These are phyloP conservation scores for Rhizopus delemar DNA, from an alignment of 371 early-diverging fungal genomes.

Conservation along the genomic window DNA sequence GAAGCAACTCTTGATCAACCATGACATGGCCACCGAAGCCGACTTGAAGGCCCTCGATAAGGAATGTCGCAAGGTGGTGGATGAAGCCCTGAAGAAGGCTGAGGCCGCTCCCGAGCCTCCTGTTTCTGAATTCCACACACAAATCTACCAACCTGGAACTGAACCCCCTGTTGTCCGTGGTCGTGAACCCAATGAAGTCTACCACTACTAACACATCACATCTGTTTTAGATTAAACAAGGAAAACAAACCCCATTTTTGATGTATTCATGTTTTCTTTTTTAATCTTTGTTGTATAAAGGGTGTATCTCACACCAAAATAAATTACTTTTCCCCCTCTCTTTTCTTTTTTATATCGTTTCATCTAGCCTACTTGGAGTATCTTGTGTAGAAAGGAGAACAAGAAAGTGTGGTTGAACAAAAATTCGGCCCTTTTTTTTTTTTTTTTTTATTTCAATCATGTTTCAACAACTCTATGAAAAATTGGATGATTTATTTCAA, in stretches of 20 bases:
- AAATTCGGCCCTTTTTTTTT: no score
- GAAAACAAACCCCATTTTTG: no score
- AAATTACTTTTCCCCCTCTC: no score
- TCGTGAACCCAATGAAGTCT: conserved; percentile 72
- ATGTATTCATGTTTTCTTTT: no score
- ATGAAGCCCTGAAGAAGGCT: conserved; percentile 82
- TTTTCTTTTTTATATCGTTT: no score
- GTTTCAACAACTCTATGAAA: background rate
- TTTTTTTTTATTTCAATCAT: background rate
- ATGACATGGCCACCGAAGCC: conserved; percentile 75
- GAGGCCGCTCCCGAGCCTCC: conserved; percentile 85
- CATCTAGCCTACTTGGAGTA: no score
- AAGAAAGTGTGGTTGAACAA: no score
- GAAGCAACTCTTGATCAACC: conserved; percentile 78
- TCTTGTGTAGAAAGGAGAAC: no score
- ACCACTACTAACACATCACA: conserved; percentile 44
- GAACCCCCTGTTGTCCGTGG: conserved; percentile 80
- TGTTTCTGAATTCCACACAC: conserved; percentile 71
- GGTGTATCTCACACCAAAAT: no score
- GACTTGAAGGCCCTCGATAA: conserved; percentile 93
- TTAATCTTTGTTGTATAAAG: no score
- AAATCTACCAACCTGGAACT: conserved; percentile 81
- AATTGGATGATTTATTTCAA: background rate
- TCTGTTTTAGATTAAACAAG: no score
- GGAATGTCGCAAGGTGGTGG: conserved; percentile 82